These are phyloP conservation scores for Dicorynia guianensis DNA, from an alignment of 306 rosid species.

Conservation along the genomic window DNA sequence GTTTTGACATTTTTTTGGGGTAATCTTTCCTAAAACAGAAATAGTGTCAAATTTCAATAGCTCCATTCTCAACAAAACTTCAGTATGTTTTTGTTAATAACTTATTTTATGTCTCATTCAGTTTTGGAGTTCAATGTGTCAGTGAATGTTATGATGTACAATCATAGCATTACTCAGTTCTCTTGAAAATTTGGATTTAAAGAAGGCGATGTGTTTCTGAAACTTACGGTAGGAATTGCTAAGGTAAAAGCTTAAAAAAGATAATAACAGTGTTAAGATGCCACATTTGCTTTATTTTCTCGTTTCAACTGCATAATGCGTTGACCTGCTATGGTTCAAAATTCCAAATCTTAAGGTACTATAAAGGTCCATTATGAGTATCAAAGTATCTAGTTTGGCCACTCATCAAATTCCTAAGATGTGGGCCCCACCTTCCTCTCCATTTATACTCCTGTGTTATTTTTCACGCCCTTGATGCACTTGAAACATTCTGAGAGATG, in stretches of 20 bases:
- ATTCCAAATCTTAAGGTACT: neutral
- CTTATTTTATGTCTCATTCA: neutral
- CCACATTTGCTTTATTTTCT: neutral
- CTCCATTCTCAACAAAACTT: neutral
- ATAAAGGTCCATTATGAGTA: no score
- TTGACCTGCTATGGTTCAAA: neutral
- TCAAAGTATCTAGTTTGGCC: neutral
- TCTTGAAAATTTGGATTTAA: neutral
- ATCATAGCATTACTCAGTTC: no score
- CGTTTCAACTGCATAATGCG: neutral
- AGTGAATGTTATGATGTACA: no score
- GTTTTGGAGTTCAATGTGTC: neutral
- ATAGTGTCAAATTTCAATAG: neutral
- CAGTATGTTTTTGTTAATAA: neutral
- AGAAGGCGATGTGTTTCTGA: neutral
- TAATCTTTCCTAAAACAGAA: neutral
- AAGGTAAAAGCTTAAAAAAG: neutral
- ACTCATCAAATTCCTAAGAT: neutral
- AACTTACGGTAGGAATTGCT: neutral
- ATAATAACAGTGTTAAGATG: neutral
- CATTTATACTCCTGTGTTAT: neutral
- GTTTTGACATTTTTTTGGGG: neutral
- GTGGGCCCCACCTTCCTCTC: neutral
- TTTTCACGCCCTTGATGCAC: neutral
- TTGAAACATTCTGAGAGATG: neutral